Evolutionary conservation across 2,329 filamentous ascomycete genomes (phyloP), one percentile per base, ranked within the genome.

Genomic region (Curvularia eragrostidis): DNA sequence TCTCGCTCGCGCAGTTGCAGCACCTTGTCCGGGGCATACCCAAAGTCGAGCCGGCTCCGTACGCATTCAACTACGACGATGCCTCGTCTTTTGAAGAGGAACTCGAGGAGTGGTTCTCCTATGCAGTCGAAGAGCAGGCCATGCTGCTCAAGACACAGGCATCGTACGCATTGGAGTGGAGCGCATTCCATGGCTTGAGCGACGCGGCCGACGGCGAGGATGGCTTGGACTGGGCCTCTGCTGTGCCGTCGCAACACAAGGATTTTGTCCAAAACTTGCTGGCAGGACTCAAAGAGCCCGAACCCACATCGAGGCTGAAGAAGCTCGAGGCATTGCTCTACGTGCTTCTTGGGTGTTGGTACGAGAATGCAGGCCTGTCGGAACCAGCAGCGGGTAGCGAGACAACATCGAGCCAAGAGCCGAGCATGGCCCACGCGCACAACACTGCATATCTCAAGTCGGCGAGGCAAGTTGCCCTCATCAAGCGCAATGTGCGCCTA

Each of bases 71-170:
- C 28, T 83, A 83, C 62, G 73, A 78, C 46, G 82, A 84, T 69
- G 77, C 81, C 7, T 79, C 81, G 18, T 78, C 76, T 0, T 89
- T 96, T 67, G 87, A 91, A 18, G 91, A 95, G 63, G 95, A 99
- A 80, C 83, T 99, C 47, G 92, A 98, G 74, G 95, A 99, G 79
- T 99, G 95, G 95, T 99, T 99, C 77, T 88, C 89, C 52, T 97
- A 98, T 78, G 90, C 90, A 67, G 88, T 92, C 61, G 90, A 91
- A 77, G 93, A 98, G 74, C 91, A 91, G 79, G 84, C 89, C 46
- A 89, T 93, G 69, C 82, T 97, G 48, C 85, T 90, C 52, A 86
- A 88, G 52, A 89, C 91, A 19, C 91, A 91, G 71, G 83, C 87
- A 36, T 87, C 89, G 2, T 98, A 96, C 71, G 86, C 93, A 63